Evolutionary conservation across 2,329 filamentous ascomycete genomes (phyloP), one percentile per base, ranked within the genome.

Genomic region (Apiospora pterosperma): DNA sequence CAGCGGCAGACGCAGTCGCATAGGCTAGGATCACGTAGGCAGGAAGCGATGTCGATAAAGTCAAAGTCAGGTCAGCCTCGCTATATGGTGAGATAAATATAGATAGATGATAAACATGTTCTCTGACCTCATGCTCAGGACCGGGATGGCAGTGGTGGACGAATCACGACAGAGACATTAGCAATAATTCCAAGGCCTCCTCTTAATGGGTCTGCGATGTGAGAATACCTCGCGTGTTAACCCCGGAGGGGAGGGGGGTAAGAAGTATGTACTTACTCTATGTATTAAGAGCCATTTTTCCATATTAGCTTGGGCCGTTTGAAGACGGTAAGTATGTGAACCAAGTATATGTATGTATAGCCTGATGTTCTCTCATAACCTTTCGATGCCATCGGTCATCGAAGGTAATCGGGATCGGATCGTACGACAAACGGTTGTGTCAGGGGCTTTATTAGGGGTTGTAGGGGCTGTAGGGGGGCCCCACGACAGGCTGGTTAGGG

Each of bases 331-430:
- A 55, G 31, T 34, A 34, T n/a, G 48, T n/a, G 28, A 55, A 55
- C 34, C 28, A 19, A 55, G 28, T 34, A 55, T 34, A n/a, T n/a
- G n/a, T n/a, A n/a, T n/a, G n/a, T n/a, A 55, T 55, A 34, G 28
- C 48, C 48, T 28, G 48, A n/a, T 55, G 28, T n/a, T n/a, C 48
- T 11, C 28, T 55, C 48, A 55, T 55, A 55, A 55, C 48, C 48
- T 34, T 55, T 55, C 48, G 48, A 55, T 25, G 28, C 34, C 34
- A 19, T 5, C 48, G 48, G 48, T 55, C 48, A 55, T 55, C 48
- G 48, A 55, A 55, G 48, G 48, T 55, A 55, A 55, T 55, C 48
- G 48, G 48, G 28, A 55, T 55, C 34, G 48, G 48, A 55, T 55
- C 48, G 48, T 55, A 55, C 48, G 48, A 55, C 16, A 55, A 34